A percentile compares a stretch with the other conserved stretches of the same genome.
Evolutionary conservation across 768 basidiomycete genomes (phyloP).

Genomic region (Leccinum uliginosum): DNA sequence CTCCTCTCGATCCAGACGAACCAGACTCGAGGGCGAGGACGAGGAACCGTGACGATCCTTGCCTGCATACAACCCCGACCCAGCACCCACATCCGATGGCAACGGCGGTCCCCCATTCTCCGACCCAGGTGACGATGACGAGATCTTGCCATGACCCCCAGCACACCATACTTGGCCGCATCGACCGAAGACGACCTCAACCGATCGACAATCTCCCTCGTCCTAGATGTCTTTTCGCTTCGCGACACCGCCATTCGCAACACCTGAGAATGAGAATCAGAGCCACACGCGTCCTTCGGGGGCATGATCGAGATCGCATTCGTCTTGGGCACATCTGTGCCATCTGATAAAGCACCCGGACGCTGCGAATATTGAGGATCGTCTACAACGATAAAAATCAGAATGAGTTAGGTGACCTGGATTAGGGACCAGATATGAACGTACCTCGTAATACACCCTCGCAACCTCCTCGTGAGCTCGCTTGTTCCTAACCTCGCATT

Average conservation of each 20-base stretch:
- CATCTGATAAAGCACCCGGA: too few species aligned
- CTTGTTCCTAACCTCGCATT: conserved; percentile 78
- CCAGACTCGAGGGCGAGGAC: background rate
- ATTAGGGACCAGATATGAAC: conserved; percentile 20
- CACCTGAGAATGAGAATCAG: too few species aligned
- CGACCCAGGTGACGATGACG: background rate
- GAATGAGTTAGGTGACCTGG: background rate
- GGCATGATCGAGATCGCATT: too few species aligned
- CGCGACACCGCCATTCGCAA: too few species aligned
- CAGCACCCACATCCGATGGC: background rate
- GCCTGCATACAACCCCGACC: conserved; percentile 2
- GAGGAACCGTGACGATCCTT: background rate
- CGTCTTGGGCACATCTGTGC: too few species aligned
- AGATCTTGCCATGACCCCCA: too few species aligned
- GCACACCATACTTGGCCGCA: too few species aligned
- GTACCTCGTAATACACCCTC: conserved; percentile 78
- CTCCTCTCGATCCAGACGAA: background rate
- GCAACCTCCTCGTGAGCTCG: conserved; percentile 81
- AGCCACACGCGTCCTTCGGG: too few species aligned
- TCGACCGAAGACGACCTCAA: too few species aligned
- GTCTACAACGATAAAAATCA: conserved; percentile 37
- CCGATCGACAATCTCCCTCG: too few species aligned
- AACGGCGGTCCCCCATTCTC: conserved; percentile 6
- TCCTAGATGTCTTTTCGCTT: too few species aligned
- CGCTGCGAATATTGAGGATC: conserved; percentile 79